A percentile compares a stretch with the other conserved stretches of the same genome.
Conservation (phyloP, 2,329 filamentous ascomycete species). For the Pseudophaeomoniella oleicola region DNA sequence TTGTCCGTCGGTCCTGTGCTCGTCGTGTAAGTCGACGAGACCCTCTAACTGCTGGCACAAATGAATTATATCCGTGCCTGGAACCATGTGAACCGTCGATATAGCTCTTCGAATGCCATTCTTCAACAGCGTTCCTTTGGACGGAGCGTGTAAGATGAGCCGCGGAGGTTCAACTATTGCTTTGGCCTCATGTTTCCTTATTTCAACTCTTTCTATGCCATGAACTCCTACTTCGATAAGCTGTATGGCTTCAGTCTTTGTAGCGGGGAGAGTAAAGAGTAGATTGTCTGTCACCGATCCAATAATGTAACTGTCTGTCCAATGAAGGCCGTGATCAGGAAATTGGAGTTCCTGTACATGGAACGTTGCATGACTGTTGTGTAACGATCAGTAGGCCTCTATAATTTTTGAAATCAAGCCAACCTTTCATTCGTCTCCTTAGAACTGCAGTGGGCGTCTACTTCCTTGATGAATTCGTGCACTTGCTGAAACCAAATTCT, state of each 20-base stretch:
- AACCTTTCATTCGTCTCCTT: neutral
- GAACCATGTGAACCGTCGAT: neutral
- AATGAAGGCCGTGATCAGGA: too few species aligned
- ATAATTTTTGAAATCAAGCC: neutral
- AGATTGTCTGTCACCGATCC: too few species aligned
- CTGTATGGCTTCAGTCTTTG: too few species aligned
- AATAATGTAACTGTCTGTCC: too few species aligned
- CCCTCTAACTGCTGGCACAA: too few species aligned
- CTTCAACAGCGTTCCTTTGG: neutral
- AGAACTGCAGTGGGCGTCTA: neutral
- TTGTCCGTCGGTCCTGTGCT: too few species aligned
- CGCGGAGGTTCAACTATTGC: neutral
- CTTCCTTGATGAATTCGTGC: neutral
- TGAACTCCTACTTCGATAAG: too few species aligned
- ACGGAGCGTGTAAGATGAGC: neutral
- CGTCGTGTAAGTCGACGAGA: too few species aligned
- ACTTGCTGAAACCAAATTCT: neutral
- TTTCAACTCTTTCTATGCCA: neutral
- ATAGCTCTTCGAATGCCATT: neutral
- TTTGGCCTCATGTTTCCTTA: neutral
- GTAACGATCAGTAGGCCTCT: neutral
- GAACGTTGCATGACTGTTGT: too few species aligned
- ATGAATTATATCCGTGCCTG: too few species aligned
- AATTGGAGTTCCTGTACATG: too few species aligned
- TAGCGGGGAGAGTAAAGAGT: too few species aligned